Base-by-base conservation (phyloP, 2,329 filamentous ascomycete species). In the Sphaerulina populicola region DNA sequence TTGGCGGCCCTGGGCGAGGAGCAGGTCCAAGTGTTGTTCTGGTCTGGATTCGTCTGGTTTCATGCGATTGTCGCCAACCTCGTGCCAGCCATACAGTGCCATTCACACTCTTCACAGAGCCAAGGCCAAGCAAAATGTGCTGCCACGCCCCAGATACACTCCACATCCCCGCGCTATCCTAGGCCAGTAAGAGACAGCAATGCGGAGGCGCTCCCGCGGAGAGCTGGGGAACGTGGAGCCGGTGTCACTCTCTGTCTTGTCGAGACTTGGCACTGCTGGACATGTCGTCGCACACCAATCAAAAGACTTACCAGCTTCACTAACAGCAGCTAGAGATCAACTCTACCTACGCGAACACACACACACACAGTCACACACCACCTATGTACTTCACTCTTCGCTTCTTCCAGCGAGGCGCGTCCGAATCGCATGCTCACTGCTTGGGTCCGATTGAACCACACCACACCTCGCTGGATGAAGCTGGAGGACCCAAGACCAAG, bases 361-460 rank as follows among this genome's bases (percentile, higher is more conserved):
- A 18, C 18, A 2, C 18, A 18, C 18, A 18, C 18, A 18, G 2
- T 18, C 18, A 18, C 18, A 18, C 18, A 18, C 18, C 4, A 18
- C 18, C 9, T 35, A 15, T 29, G 11, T 31, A 30, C 40, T 11
- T 21, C 8, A 23, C n/a, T 30, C 46, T 29, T 15, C 30, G 30
- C 38, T 39, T 27, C 30, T 49, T 40, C 46, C 39, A 35, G 15
- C 18, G 38, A 21, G 42, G 27, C 38, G 46, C 46, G 30, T 42
- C 46, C 42, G 39, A 21, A 29, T 15, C 15, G 41, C 39, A 37
- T 42, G 47, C 38, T 29, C 38, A 43, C 29, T 42, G 51, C 47
- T 40, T 40, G 50, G 46, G 47, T 30, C 46, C 41, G 29, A 8
- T 36, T 53, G 47, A 53, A 53, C 29, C 5, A 43, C 39, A 53